Conservation (phyloP, 257 asterid genomes). For the Przewalskia tangutica region DNA sequence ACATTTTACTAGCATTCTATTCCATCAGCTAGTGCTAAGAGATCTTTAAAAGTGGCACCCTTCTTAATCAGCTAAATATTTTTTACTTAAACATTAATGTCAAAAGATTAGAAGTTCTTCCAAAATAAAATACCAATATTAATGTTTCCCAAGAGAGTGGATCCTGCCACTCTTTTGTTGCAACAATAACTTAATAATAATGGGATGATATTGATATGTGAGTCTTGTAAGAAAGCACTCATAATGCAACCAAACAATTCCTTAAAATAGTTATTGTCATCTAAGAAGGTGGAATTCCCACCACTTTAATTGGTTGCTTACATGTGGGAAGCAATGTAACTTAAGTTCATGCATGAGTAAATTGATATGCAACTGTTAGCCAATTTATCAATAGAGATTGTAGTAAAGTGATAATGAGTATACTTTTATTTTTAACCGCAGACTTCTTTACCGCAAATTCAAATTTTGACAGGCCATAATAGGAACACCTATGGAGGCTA, state of each 20-base stretch:
- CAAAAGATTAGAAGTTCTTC: not conserved
- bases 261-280: not conserved
- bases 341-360: not conserved
- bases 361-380: not conserved
- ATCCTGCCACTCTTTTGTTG: not conserved
- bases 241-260: not conserved
- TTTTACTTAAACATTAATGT: not conserved
- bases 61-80: not conserved
- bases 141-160: constrained; percentile 2
- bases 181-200: not conserved
- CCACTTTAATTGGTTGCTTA: not conserved
- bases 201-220: not conserved
- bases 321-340: not conserved
- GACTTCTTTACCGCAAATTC: too few relatives aligned
- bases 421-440: too few relatives aligned
- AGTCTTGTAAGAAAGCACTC: not conserved
- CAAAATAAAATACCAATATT: not conserved
- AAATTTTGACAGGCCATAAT: too few relatives aligned
- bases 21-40: not conserved
- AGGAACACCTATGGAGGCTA: too few relatives aligned
- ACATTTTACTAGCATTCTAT: too few relatives aligned
- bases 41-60: not conserved
- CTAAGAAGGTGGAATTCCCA: not conserved
- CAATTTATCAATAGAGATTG: not conserved
- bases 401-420: not conserved